Base-by-base conservation (phyloP, 139 green algal genomes). In the Zygnema cylindricum region DNA sequence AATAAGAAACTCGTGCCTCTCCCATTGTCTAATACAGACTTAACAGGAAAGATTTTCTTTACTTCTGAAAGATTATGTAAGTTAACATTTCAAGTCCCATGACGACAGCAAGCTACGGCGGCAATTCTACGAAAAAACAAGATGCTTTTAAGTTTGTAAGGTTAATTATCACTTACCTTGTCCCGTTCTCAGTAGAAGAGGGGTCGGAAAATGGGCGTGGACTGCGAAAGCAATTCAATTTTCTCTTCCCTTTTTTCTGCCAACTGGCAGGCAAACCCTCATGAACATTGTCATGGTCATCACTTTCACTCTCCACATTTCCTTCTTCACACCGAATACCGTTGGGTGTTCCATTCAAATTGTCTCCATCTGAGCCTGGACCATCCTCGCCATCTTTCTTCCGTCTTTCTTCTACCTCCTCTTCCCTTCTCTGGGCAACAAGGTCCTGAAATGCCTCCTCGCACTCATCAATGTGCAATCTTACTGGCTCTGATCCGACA, bases 401-500 rank as follows among this genome's bases (percentile, higher is more conserved):
- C n/a, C 86, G n/a, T 43, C 81, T 89, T 49, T 69, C 85, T 76
- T 89, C 85, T 38, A 49, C 30, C 1, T 1, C 69, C 22, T 88
- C 73, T 38, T 88, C 69, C 1, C 73, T 43, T 71, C 36, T 43
- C 82, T 39, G 30, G 36, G 33, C 77, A 32, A 84, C 2, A 35
- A 42, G n/a, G 2, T 35, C 33, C 77, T 84, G 77, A 55, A 38
- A 55, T 21, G 35, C 7, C 77, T 84, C 77, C 77, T 82, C 63
- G 1, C 49, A 82, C 33, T 85, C 69, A 42, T 87, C 82, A 30
- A 87, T 21, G 2, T 82, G 43, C 69, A 33, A 33, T 42, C 82
- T 54, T 0, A 87, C 22, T 25, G 77, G 39, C n/a, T 87, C 82
- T n/a, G 43, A 33, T 71, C 41, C 55, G 3, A 84, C n/a, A 35